A percentile compares a stretch with the other conserved stretches of the same genome.
phyloP scores from a whole-genome alignment of 352 stramenopile genomes.

The Thalassiosira mediterranea region DNA sequence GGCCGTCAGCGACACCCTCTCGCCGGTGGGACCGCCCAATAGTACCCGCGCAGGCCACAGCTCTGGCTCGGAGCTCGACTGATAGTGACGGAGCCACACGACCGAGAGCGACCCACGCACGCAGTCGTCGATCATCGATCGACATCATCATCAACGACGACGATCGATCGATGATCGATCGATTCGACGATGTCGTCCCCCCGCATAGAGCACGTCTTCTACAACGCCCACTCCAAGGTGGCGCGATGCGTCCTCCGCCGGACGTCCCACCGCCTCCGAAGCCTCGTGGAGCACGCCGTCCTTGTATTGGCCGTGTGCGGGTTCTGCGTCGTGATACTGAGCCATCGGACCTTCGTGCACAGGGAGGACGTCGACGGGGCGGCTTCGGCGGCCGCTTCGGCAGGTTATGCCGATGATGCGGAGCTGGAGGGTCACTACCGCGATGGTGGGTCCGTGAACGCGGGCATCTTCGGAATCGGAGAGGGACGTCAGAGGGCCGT shows the following conservation, averaged over 20 bases:
- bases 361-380: conserved; percentile 27
- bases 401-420: conserved; percentile 1
- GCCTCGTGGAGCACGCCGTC: conserved; percentile 57
- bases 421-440: background rate
- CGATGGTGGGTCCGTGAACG: background rate
- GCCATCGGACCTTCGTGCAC: conserved; percentile 76
- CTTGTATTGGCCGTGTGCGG: conserved; percentile 59
- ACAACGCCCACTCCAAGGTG: conserved; percentile 64
- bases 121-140: too few species aligned
- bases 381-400: too few species aligned
- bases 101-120: too few species aligned
- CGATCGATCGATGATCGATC: too few species aligned
- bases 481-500: conserved; percentile 13
- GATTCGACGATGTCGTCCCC: conserved; percentile 21
- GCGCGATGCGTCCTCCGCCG: conserved; percentile 60
- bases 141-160: too few species aligned
- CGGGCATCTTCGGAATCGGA: conserved; percentile 1
- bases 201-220: conserved; percentile 74
- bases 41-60: too few species aligned
- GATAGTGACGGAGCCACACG: too few species aligned
- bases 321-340: conserved; percentile 63
- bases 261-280: conserved; percentile 50
- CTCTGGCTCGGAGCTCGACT: too few species aligned
- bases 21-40: too few species aligned
- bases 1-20: too few species aligned